These are phyloP conservation scores for Vitis hybrid DNA, from an alignment of 177 flowering plant genomes.

Conservation along the genomic window DNA sequence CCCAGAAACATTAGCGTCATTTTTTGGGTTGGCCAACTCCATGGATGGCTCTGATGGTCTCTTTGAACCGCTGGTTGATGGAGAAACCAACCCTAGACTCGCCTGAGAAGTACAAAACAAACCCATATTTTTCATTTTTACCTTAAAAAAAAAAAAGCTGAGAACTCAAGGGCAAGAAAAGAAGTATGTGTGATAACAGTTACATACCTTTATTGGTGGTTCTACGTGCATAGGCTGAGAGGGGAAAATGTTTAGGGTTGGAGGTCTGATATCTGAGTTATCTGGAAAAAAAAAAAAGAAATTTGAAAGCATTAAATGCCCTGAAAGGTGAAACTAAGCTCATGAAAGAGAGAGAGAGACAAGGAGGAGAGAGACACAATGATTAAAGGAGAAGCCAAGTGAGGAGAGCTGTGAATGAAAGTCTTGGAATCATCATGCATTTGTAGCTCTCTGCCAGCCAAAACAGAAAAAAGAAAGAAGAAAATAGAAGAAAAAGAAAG, in stretches of 20 bases:
- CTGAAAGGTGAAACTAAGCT: background rate
- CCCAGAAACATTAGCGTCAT: constrained; percentile 25
- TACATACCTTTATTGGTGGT: constrained; percentile 57
- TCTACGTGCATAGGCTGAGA: constrained; percentile 99
- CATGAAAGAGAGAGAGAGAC: constrained; percentile 13
- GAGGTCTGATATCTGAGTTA: constrained; percentile 75
- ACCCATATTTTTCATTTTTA: constrained; percentile 7
- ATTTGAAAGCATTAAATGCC: background rate
- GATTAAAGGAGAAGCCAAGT: constrained; percentile 6
- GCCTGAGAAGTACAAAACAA: constrained; percentile 43
- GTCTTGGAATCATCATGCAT: constrained; percentile 34
- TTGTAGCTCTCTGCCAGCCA: constrained; percentile 20
- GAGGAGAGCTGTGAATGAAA: constrained; percentile 7
- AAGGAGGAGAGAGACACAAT: constrained; percentile 8
- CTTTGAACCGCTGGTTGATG: constrained; percentile 53
- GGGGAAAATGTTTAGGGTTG: constrained; percentile 95
- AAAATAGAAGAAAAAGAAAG: constrained; percentile 11
- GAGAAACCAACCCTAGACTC: constrained; percentile 46
- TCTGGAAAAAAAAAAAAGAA: constrained; percentile 48
- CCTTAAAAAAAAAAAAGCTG: too few relatives aligned
- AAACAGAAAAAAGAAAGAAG: constrained; percentile 27
- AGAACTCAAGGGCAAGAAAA: background rate
- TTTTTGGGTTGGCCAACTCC: constrained; percentile 69
- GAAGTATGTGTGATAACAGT: too few relatives aligned
- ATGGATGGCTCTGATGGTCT: constrained; percentile 72